Evolutionary conservation across 2,329 filamentous ascomycete genomes (phyloP), one percentile per base, ranked within the genome.

Genomic region (Botrytis byssoidea): DNA sequence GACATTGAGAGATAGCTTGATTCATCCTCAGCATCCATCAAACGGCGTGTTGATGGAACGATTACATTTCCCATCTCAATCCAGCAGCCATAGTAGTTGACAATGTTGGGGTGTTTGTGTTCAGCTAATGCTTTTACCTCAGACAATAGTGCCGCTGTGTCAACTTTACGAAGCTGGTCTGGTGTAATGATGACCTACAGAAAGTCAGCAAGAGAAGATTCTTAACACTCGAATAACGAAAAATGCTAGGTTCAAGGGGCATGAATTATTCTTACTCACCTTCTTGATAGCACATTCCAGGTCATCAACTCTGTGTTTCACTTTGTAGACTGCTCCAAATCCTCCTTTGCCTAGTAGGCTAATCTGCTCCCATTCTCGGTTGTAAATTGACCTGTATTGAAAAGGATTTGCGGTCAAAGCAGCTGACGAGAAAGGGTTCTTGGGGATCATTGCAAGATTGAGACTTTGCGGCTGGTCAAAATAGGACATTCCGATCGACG

Each of bases 31-130:
- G 51, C 71, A 18, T 60, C 25, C 51, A 69, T 37, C 18, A 72
- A 60, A 32, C 74, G 83, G 83, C 35, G 81, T 10, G 29, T n/a
- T 22, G 64, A 72, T n/a, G 71, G 37, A 55, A 64, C 67, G 42
- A 64, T 9, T 5, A n/a, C 37, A 46, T 71, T 63, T 3, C 67
- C 72, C 46, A 70, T 63, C 81, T 92, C 90, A 22, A 91, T 83
- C 90, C 90, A 92, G 22, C 88, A 88, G 70, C 86, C 86, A 78
- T 88, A 89, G 77, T 92, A 92, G 37, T 90, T 85, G 51, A 92
- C 90, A 72, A 92, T 87, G 78, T 92, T 91, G 8, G 85, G 85
- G 80, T 92, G 90, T 64, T 91, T 87, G 25, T 92, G 83, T 40
- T 85, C 84, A 65, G 90, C 90, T 63, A 92, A 83, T 0, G 88